Conservation (phyloP, 257 asterid genomes). For the Echium plantagineum region DNA sequence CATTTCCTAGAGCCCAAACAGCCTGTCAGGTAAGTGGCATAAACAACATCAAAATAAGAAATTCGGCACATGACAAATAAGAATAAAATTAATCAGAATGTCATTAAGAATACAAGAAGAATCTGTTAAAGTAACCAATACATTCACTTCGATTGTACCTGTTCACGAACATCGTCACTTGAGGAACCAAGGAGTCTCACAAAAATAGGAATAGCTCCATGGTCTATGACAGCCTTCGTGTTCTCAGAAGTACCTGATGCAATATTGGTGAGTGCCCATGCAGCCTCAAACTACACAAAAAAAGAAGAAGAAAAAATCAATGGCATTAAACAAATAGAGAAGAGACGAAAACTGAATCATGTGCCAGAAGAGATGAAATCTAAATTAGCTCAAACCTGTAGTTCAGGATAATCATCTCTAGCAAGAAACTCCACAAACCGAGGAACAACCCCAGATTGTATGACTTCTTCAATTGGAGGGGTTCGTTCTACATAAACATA, state of each 20-base stretch:
- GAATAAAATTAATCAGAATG: not conserved
- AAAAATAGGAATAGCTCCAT: slow-evolving; percentile 83
- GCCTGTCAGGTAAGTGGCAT: slow-evolving; percentile 32
- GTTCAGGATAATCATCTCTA: slow-evolving; percentile 72
- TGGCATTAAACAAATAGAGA: slow-evolving; percentile 2
- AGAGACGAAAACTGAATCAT: not conserved
- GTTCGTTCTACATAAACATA: slow-evolving; percentile 49
- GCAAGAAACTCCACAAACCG: slow-evolving; percentile 82
- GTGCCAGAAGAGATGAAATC: slow-evolving; percentile 3
- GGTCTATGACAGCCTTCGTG: slow-evolving; percentile 84
- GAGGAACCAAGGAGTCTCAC: slow-evolving; percentile 63
- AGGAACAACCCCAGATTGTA: slow-evolving; percentile 84
- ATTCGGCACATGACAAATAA: not conserved
- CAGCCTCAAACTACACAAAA: slow-evolving; percentile 98
- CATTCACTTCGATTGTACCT: slow-evolving; percentile 30
- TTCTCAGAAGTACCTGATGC: slow-evolving; percentile 94
- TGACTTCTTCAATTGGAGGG: slow-evolving; percentile 91
- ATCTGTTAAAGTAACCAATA: slow-evolving; percentile 2
- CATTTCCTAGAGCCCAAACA: slow-evolving; percentile 88
- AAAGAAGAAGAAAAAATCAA: not conserved
- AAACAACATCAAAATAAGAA: not conserved
- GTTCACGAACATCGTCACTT: slow-evolving; percentile 91
- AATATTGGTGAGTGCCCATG: slow-evolving; percentile 94
- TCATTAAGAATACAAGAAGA: not conserved
- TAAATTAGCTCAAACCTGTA: slow-evolving; percentile 37